Base-by-base conservation (phyloP, 345 rosid species). In the Aethionema arabicum region DNA sequence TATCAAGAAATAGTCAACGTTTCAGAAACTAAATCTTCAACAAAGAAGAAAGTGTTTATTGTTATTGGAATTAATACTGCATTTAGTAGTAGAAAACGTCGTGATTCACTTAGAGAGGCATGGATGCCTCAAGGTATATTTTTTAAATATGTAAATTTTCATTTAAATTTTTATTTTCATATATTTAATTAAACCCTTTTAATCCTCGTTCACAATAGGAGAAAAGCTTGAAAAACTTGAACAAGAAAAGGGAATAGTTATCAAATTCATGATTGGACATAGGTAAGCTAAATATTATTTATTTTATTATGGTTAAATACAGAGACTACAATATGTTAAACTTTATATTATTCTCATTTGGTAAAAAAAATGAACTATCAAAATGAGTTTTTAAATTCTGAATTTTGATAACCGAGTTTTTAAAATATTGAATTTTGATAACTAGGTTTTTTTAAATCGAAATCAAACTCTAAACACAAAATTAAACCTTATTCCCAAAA, bases 11-110 rank as follows among this genome's bases (percentile, higher is more conserved):
- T 58, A 72, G 61, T 76, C 14, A 73, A 80, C 51, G 71, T 64
- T 41, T 58, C 79, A 55, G 56, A 15, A 7, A 65, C 80, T 1
- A 70, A 61, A 59, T 55, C 67, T 57, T n/a, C 71, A 33, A 70
- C 40, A 15, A 80, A 58, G 85, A 77, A 74, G 67, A 93, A 90
- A 66, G 82, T 75, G 4, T 86, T 88, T 72, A 74, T 86, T 83
- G 99, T 95, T 50, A 77, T 95, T 57, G 99, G 99, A 58, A 88
- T 95, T 36, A 95, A 95, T 52, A 90, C 99, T 29, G 97, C 97
- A 59, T 93, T 90, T 80, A 95, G 99, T 57, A 86, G 97, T 74
- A 78, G 97, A 75, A 83, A 77, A 80, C 82, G 99, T 52, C 97
- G 95, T 12, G 97, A 90, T 85, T 90, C 97, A 11, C 78, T 95